These are phyloP conservation scores for Pseudogymnoascus sp. DNA, from an alignment of 2,329 filamentous ascomycete species.

Conservation along the genomic window DNA sequence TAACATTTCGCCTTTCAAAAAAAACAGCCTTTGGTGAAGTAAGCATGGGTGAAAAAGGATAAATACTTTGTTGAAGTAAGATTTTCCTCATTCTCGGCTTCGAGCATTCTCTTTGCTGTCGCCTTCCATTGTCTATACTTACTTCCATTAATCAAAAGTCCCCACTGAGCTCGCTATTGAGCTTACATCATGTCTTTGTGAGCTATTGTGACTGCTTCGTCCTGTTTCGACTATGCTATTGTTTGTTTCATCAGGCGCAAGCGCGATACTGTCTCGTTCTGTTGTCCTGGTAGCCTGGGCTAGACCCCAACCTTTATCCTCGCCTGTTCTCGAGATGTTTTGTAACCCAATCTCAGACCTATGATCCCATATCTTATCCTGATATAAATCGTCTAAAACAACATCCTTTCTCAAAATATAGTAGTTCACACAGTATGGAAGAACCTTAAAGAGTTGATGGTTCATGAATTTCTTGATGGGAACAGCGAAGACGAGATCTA, in stretches of 20 bases:
- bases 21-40: not conserved
- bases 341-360: not conserved
- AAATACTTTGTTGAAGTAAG: slow-evolving; percentile 17
- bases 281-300: not conserved
- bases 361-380: not conserved
- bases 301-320: not conserved
- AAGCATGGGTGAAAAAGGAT: not conserved
- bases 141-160: not conserved
- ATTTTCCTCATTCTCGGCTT: slow-evolving; percentile 11
- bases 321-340: not conserved
- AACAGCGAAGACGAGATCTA: slow-evolving; percentile 41
- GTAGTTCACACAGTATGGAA: not conserved
- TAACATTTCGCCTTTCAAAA: not conserved
- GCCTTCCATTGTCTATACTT: not conserved
- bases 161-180: not conserved
- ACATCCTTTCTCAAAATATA: not conserved
- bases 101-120: not conserved
- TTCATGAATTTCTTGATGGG: slow-evolving; percentile 24
- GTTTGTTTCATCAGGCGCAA: not conserved
- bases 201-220: not conserved
- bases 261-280: not conserved
- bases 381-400: not conserved
- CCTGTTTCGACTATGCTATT: not conserved
- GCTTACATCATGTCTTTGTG: not conserved
- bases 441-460: not conserved